Evolutionary conservation across 345 rosid species (phyloP).

Genomic region (Lumnitzera littorea): DNA sequence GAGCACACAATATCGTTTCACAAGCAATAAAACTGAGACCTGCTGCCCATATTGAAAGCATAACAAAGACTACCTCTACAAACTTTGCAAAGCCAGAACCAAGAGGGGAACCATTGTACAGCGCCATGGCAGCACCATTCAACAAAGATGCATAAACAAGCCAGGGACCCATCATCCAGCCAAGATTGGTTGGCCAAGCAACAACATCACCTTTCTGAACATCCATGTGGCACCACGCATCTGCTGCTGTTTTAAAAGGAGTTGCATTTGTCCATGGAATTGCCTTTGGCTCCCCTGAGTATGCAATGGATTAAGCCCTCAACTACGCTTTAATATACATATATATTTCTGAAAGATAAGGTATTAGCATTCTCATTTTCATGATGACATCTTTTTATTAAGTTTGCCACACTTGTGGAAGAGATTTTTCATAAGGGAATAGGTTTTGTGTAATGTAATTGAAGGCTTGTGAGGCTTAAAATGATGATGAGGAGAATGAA

Average conservation of each 20-base stretch:
- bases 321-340: no score
- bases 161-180: conserved; percentile 99
- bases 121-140: conserved; percentile 83
- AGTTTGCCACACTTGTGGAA: no score
- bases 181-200: conserved; percentile 99
- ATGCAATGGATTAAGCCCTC: conserved; percentile 13
- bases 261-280: conserved; percentile 81
- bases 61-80: conserved; percentile 54
- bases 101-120: conserved; percentile 92
- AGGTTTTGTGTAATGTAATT: no score
- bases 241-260: conserved; percentile 91
- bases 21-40: no score
- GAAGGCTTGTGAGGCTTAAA: no score
- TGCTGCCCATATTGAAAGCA: no score
- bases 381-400: no score
- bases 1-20: no score
- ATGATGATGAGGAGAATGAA: no score
- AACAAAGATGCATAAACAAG: conserved; percentile 85
- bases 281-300: conserved; percentile 92
- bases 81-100: conserved; percentile 83
- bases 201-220: conserved; percentile 57
- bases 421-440: no score
- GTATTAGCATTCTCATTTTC: no score
- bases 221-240: conserved; percentile 99
- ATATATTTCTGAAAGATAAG: no score